A percentile compares a stretch with the other conserved stretches of the same genome.
phyloP scores from a whole-genome alignment of 768 basidiomycete species.

The Leccinum fibrillosum region DNA sequence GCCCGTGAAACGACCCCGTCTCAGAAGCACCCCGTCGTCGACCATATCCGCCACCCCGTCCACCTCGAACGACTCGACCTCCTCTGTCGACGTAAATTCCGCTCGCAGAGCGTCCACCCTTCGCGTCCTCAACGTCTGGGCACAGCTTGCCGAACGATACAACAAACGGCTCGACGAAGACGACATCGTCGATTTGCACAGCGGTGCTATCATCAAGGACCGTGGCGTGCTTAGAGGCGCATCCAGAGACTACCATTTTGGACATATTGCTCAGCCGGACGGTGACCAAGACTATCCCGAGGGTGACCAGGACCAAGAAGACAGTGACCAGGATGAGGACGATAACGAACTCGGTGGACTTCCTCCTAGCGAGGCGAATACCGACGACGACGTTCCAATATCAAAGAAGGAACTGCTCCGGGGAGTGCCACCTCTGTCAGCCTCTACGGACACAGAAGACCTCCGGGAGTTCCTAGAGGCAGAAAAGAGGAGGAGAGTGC shows the following conservation, averaged over 20 bases:
- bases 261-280: conserved; percentile 45
- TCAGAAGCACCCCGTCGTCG: conserved; percentile 43
- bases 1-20: conserved; percentile 49
- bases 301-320: conserved; percentile 41
- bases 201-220: conserved; percentile 61
- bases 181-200: conserved; percentile 71
- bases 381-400: conserved; percentile 26
- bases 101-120: conserved; percentile 51
- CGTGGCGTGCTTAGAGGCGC: conserved; percentile 58
- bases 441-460: conserved; percentile 56
- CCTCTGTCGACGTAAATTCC: conserved; percentile 44
- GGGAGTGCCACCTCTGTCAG: conserved; percentile 44
- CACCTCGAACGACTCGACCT: conserved; percentile 25
- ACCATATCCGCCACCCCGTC: conserved; percentile 36
- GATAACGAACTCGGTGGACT: conserved; percentile 60
- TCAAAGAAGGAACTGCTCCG: conserved; percentile 32
- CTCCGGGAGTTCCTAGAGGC: conserved; percentile 65
- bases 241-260: conserved; percentile 45
- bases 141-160: conserved; percentile 65
- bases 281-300: conserved; percentile 39
- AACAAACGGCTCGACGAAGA: conserved; percentile 68
- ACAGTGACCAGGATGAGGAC: conserved; percentile 48
- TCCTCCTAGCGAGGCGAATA: conserved; percentile 27
- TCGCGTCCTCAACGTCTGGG: conserved; percentile 63
- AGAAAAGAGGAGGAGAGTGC: conserved; percentile 50